Conservation (phyloP, 495 filamentous ascomycete genomes). For the Neurospora sp. region DNA sequence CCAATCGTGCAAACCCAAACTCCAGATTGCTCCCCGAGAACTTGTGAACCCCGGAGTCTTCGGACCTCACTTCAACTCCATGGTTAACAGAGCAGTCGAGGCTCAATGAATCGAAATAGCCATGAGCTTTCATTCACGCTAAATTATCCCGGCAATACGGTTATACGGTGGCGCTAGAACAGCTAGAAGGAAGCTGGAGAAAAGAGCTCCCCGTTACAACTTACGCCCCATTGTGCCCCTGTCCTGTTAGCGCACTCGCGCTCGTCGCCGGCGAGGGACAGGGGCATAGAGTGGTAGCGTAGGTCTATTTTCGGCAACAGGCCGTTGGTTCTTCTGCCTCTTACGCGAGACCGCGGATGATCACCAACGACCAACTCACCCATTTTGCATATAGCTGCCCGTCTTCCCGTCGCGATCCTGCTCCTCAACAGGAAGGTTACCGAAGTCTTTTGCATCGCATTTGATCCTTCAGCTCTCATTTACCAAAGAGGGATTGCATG, state of each 20-base stretch:
- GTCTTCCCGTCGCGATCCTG: background rate
- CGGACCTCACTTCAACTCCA: background rate
- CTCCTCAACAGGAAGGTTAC: background rate
- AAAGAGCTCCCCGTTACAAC: background rate
- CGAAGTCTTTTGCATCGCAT: background rate
- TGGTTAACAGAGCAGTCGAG: background rate
- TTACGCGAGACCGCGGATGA: background rate
- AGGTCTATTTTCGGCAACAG: background rate
- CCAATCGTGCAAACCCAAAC: background rate
- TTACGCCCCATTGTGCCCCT: background rate
- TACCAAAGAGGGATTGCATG: background rate
- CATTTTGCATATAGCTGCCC: background rate
- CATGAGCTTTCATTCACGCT: background rate
- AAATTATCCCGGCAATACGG: background rate
- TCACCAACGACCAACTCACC: background rate
- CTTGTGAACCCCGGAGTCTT: background rate
- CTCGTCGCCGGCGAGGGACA: background rate
- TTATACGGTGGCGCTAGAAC: background rate
- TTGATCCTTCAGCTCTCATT: background rate
- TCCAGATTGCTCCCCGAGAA: background rate
- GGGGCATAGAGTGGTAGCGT: background rate
- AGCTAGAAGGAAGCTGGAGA: background rate
- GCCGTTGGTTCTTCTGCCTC: background rate
- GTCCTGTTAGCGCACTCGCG: background rate
- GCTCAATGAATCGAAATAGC: background rate